Base-by-base conservation (phyloP, 225 moss, liverwort and hornwort genomes). In the Antitrichia curtipendula region DNA sequence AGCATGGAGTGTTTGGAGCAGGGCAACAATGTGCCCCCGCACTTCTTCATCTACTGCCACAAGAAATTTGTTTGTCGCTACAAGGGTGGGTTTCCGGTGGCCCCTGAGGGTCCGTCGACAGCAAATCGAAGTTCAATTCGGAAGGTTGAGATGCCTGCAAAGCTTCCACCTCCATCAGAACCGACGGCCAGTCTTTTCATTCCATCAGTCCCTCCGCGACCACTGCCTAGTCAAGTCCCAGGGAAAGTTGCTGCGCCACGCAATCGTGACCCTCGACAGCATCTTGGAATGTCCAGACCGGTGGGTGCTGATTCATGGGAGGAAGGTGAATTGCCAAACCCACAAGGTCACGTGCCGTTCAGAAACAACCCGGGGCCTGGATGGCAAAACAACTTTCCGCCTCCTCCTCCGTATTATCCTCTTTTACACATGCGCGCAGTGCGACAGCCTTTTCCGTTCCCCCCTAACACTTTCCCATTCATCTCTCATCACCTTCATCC, bases 1-100 rank as follows among this genome's bases (percentile, higher is more conserved):
- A 82, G 65, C 29, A 36, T 23, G 11, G 77, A 90, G 17, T 22
- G 34, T 59, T 87, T 91, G 85, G 91, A 90, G 82, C 92, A 94
- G 84, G 81, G 86, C 69, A 94, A 94, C 78, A 40, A 36, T 27
- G 72, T 89, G 23, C 21, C 90, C 24, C 92, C 92, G 10, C 92
- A 92, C 84, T 85, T 91, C 25, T 94, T 82, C 60, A 85, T 94
- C 71, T 93, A 71, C 66, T 77, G 87, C n/a, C 64, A 29, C 22
- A 54, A 27, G 34, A 69, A 86, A 81, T 71, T 74, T 62, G 73
- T 29, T 27, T 21, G 32, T 56, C 68, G 34, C 64, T 66, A 31
- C 59, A 73, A 45, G 72, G 56, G 8, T 57, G 84, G 32, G 41
- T 20, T 24, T 73, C 17, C 58, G 19, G 73, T 65, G 56, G 24